Base-by-base conservation (phyloP, 2,329 filamentous ascomycete genomes). In the Colletotrichum gigasporum region DNA sequence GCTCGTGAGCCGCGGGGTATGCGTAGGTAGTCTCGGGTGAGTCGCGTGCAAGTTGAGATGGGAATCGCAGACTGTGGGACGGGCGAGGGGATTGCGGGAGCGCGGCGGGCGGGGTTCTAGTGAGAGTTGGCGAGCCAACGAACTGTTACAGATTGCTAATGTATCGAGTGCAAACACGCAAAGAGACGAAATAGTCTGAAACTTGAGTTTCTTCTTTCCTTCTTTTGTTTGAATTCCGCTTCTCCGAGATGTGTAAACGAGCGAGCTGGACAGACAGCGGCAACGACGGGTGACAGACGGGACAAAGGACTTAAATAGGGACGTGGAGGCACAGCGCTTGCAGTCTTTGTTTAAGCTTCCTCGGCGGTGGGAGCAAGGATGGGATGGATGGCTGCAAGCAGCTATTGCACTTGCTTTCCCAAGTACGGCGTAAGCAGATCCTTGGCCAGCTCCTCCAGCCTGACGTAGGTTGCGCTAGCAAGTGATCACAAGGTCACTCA, bases 401-500 rank as follows among this genome's bases (percentile, higher is more conserved):
- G 39, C 50, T 63, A 51, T 63, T 64, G 63, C 48, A 48, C 54
- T 30, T 54, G 53, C 44, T 54, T 42, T 59, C 47, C 59, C 56
- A 61, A 52, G 45, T 53, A 54, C 56, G 56, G 48, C 56, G 61
- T 30, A 53, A 61, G 55, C 57, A 56, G 30, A 64, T 54, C 61
- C 61, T 61, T 61, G 61, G 61, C 61, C 54, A 30, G 10, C 37
- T 42, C 35, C 51, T 54, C 51, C 50, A 30, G 24, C 61, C 37
- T 54, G 42, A 37, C 53, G 44, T 58, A 51, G 42, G 55, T 37
- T 63, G 51, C 57, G 58, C 56, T 58, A 51, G 48, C 50, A 30
- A 67, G 28, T 63, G 63, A 66, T 67, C 66, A 67, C 65, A 66
- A 50, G 65, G 65, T 42, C 58, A 18, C 20, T 24, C 52, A 67